phyloP scores from a whole-genome alignment of 129 eudicot genomes.

The Logfia minima region DNA sequence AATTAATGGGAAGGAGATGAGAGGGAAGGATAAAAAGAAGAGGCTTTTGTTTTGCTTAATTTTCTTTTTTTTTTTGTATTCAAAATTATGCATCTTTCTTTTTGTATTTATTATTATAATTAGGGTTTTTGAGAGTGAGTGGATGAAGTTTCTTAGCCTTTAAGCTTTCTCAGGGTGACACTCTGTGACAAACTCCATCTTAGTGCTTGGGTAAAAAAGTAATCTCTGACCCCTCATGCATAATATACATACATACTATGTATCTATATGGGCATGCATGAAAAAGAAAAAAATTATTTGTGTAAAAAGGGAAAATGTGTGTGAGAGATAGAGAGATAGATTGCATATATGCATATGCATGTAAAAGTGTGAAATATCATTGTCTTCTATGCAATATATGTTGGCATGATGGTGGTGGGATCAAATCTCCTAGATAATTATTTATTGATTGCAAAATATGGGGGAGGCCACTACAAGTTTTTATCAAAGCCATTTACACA shows the following conservation, averaged over 20 bases:
- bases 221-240: conserved; percentile 28
- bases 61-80: conserved; percentile 20
- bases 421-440: conserved; percentile 17
- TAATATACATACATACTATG: conserved; percentile 4
- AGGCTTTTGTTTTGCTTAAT: conserved; percentile 36
- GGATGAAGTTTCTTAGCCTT: conserved; percentile 65
- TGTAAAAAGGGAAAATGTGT: conserved; percentile 10
- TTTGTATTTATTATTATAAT: conserved; percentile 54
- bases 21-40: conserved; percentile 37
- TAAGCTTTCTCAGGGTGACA: conserved; percentile 53
- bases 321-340: conserved; percentile 17
- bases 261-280: conserved; percentile 26
- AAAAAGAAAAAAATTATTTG: not conserved
- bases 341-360: conserved; percentile 22
- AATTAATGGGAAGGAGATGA: conserved; percentile 42
- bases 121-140: conserved; percentile 54
- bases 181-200: conserved; percentile 28
- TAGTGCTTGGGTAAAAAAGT: conserved; percentile 56
- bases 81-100: conserved; percentile 32
- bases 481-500: conserved; percentile 18
- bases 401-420: conserved; percentile 38
- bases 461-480: conserved; percentile 10
- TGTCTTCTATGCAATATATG: conserved; percentile 34
- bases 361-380: conserved; percentile 34
- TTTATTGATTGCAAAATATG: conserved; percentile 25